Conservation (phyloP, 2,329 filamentous ascomycete species). For the Juglanconis oblonga region DNA sequence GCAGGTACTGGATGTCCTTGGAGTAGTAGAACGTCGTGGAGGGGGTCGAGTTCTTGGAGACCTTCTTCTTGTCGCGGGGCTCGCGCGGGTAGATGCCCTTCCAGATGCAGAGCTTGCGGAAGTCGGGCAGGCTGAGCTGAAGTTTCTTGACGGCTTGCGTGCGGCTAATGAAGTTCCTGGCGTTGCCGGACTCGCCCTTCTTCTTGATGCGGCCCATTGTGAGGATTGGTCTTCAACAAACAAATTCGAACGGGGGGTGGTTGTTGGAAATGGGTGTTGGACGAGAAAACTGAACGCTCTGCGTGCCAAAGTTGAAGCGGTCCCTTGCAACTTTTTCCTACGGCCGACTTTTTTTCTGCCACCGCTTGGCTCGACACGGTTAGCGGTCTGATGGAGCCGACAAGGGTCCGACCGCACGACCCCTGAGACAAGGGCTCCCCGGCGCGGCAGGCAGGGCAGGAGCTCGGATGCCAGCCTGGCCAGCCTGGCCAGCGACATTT, state of each 20-base stretch:
- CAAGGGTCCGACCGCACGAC: not conserved
- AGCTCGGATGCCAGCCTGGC: conserved; percentile 5
- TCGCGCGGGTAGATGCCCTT: conserved; percentile 99
- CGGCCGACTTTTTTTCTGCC: conserved; percentile 21
- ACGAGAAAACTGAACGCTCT: conserved; percentile 24
- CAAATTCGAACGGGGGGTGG: not conserved
- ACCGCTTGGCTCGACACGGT: not conserved
- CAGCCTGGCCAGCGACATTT: not conserved
- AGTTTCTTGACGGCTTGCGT: conserved; percentile 97
- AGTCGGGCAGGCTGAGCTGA: conserved; percentile 94
- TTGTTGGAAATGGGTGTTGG: conserved; percentile 14
- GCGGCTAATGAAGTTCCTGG: conserved; percentile 97
- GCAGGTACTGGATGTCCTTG: conserved; percentile 97
- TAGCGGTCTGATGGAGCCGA: not conserved
- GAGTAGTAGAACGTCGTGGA: conserved; percentile 90
- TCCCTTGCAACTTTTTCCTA: conserved; percentile 26
- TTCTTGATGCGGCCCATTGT: conserved; percentile 79
- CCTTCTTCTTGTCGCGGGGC: conserved; percentile 96
- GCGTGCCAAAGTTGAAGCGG: conserved; percentile 17
- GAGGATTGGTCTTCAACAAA: not conserved
- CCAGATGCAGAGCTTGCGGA: conserved; percentile 98
- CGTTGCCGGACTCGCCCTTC: conserved; percentile 87
- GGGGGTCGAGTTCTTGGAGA: conserved; percentile 81
- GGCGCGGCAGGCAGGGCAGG: not conserved
- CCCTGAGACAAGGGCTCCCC: not conserved